Base-by-base conservation (phyloP, 148 eudicot species). In the Amaranthus hypochondriacus region DNA sequence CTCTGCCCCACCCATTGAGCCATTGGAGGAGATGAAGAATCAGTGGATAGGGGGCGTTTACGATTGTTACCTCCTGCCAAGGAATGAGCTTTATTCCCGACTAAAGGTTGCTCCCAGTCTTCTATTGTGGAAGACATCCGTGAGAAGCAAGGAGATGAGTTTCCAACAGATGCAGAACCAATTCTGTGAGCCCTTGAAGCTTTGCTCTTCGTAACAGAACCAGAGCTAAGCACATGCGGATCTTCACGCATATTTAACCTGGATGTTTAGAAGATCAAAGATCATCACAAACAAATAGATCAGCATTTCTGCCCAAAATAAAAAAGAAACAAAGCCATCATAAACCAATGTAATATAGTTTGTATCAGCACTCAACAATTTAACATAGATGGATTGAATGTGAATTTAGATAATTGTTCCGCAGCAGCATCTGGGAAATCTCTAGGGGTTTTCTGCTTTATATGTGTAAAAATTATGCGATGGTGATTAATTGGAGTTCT, bases 1-100 rank as follows among this genome's bases (percentile, higher is more conserved):
- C 97, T 89, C 79, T 93, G 98, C 78, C 92, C 93, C 65, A 68
- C 95, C 97, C 95, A 91, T 73, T 93, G 94, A 74, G 96, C 84
- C 82, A 93, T 89, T 48, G 89, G 86, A 15, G 94, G 88, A 46
- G 95, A 91, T 48, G 97, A 81, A 68, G 91, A 78, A 56, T 89
- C 92, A 13, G 87, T 66, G 54, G 96, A 78, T 70, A 91, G 79
- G 21, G 89, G 69, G 62, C 98, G 92, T 76, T 91, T 93, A 49
- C 91, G 92, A 83, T 82, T 88, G 75, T 80, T 85, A 43, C 80
- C 67, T 54, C 87, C 92, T 69, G 85, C 87, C 73, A 82, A 64
- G 56, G 98, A 79, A 64, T 84, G 83, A 4, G 73, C 83, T 79
- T 87, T 91, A 73, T 73, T 86, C 11, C 80, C 83, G 73, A 69